Conservation (phyloP, 106 monocot species). For the Xerophyta viscosa region DNA sequence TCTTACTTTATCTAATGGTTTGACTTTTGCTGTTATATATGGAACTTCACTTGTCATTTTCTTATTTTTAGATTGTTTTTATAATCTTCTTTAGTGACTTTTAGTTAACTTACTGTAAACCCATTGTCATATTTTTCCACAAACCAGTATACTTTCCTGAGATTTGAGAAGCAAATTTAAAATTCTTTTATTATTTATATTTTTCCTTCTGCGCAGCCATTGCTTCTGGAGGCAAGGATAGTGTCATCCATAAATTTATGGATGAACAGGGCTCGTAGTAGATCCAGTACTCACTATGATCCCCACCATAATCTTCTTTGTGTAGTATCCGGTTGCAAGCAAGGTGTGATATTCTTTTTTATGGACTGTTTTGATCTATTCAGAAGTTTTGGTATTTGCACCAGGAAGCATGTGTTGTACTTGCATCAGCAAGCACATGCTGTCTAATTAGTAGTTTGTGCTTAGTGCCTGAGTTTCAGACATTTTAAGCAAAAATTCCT, state of each 20-base stretch:
- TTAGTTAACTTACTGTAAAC: too few relatives aligned
- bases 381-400: too few relatives aligned
- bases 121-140: too few relatives aligned
- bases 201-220: constrained; percentile 48
- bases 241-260: constrained; percentile 84
- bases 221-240: constrained; percentile 32
- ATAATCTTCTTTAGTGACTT: not conserved
- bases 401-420: too few relatives aligned
- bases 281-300: constrained; percentile 97
- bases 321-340: constrained; percentile 69
- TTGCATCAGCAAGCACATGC: too few relatives aligned
- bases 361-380: too few relatives aligned
- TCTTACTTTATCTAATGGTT: not conserved
- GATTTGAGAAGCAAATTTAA: too few relatives aligned
- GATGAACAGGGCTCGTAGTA: constrained; percentile 76
- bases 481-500: too few relatives aligned
- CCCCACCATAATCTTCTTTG: constrained; percentile 93
- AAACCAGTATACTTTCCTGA: too few relatives aligned
- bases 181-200: not conserved
- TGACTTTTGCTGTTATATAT: not conserved
- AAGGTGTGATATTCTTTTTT: constrained; percentile 31
- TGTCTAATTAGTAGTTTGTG: too few relatives aligned
- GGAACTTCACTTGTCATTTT: not conserved
- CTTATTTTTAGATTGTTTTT: not conserved
- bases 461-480: too few relatives aligned